Evolutionary conservation across 495 filamentous ascomycete genomes (phyloP), one percentile per base, ranked within the genome.

Genomic region (Xylaria longipes): DNA sequence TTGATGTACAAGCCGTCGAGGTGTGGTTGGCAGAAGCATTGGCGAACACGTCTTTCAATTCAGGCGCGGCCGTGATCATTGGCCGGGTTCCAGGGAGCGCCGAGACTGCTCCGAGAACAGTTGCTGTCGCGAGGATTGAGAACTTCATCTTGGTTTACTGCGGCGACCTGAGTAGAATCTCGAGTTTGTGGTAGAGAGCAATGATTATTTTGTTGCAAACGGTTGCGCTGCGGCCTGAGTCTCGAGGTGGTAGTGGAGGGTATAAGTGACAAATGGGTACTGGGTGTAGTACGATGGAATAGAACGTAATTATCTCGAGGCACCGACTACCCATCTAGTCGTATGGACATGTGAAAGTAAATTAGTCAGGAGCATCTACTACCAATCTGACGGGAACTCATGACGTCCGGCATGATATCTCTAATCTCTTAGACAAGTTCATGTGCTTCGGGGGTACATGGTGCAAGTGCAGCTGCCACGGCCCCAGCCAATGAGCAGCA

Each of bases 21-120:
- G 35, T 37, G 64, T 54, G 9, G 27, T 17, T 39, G 27, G 31
- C 15, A 25, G 67, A 35, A 45, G 27, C 41, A 15, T 6, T 66
- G 25, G 52, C 48, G 2, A 33, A 37, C 9, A 50, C n/a, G 17
- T 54, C 15, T 4, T 63, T n/a, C 14, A 29, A 33, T 5, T 43
- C 46, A 33, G 68, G 68, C 15, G 57, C 58, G 6, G 68, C 35
- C 17, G 68, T 70, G 43, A 70, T 70, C 43, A 70, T 45, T 2
- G 57, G 43, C 20, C 8, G 7, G 17, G 57, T 2, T 7, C 22
- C 69, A 7, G 69, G 69, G 6, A 71, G 61, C 17, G 69, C 69
- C 3, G 37, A 54, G 50, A 66, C 61, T 22, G 52, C 20, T 7
- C 61, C 37, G 29, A 62, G 8, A 29, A 71, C 50, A 8, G 69